A percentile compares a stretch with the other conserved stretches of the same genome.
Conservation (phyloP, 2,329 filamentous ascomycete genomes). For the Exophiala sp. region DNA sequence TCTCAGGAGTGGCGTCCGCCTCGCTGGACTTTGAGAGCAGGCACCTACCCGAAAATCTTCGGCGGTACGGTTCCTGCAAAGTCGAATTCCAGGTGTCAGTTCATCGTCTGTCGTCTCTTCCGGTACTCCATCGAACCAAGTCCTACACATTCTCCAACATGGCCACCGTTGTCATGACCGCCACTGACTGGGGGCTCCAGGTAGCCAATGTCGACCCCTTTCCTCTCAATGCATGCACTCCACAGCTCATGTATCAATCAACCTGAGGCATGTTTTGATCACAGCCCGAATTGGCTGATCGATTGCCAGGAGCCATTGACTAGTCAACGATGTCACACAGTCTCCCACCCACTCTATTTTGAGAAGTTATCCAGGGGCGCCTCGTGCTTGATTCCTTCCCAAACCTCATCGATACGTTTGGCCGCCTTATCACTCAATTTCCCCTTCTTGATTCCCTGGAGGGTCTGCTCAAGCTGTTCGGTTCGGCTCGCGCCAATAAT, state of each 20-base stretch:
- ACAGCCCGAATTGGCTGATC: too few species aligned
- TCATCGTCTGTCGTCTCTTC: background rate
- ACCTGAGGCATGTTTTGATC: too few species aligned
- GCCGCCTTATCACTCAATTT: slow-evolving; percentile 30
- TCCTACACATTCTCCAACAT: background rate
- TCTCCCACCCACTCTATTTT: background rate
- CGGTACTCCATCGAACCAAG: background rate
- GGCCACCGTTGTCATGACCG: background rate
- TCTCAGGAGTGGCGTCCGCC: too few species aligned
- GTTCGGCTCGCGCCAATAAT: slow-evolving; percentile 36
- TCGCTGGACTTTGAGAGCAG: too few species aligned
- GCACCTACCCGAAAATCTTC: too few species aligned
- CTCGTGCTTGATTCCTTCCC: slow-evolving; percentile 32
- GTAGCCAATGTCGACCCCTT: slow-evolving; percentile 11
- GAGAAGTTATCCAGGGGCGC: slow-evolving; percentile 28
- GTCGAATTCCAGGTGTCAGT: too few species aligned
- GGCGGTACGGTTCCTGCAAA: too few species aligned
- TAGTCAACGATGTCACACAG: too few species aligned
- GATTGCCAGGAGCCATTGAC: too few species aligned
- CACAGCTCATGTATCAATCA: too few species aligned
- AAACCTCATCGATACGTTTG: slow-evolving; percentile 30
- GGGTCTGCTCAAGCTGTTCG: slow-evolving; percentile 34
- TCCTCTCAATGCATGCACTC: too few species aligned
- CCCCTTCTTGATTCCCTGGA: slow-evolving; percentile 30
- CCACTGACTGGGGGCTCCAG: slow-evolving; percentile 7